Evolutionary conservation across 305 asterid genomes (phyloP), one percentile per base, ranked within the genome.

Genomic region (Solanum hybrid): DNA sequence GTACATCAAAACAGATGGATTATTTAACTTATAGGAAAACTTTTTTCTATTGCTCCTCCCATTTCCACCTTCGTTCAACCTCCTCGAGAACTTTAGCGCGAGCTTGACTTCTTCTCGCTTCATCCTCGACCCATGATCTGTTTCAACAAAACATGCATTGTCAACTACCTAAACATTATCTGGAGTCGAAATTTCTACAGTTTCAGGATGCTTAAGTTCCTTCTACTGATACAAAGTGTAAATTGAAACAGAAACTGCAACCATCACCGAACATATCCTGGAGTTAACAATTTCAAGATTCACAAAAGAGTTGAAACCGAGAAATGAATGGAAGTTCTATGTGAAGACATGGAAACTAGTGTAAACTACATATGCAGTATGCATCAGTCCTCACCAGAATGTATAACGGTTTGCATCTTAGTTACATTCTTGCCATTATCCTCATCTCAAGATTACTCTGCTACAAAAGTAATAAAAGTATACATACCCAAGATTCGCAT

Each of bases 41-140:
- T 82, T 91, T 38, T n/a, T 14, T 11, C 77, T 91, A 92, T 89
- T 92, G 91, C 38, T 92, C 88, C 79, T 93, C 93, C 99, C 99
- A 97, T 92, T 89, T 97, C 99, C 99, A 96, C 90, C 99, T 94
- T 82, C 94, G 94, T n/a, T 93, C 94, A 81, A 97, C 99, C 89
- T 95, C 96, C 92, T 91, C 94, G 1, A 97, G 97, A 89, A 97
- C 93, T 91, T 96, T 95, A 16, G 96, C 96, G 9, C 98, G 98
- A 51, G 93, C 92, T 90, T 92, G 98, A 93, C 96, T 96, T 91
- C 93, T 97, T 88, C 92, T 93, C 17, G 98, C 99, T 92, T 97
- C 99, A 10, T 96, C 98, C 91, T 94, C 98, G 17, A 96, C 94
- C 99, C 98, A 97, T 66, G 98, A 94, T 91, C 99, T 97, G 95